Evolutionary conservation across 352 stramenopile genomes (phyloP).

Genomic region (Pythium vanterpoolii): DNA sequence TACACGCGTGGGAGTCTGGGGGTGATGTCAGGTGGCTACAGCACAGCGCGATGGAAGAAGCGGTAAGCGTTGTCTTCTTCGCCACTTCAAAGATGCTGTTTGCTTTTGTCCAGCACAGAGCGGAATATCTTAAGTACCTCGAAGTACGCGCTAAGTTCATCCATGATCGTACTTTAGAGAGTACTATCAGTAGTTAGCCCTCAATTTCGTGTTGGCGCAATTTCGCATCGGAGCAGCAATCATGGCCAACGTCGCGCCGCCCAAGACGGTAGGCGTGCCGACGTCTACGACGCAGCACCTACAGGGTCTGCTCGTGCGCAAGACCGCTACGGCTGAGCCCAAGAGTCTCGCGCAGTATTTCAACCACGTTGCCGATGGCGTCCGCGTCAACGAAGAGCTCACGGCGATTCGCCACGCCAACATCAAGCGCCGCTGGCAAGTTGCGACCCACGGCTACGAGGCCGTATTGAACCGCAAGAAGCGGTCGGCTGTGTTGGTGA

Average conservation of each 20-base stretch:
- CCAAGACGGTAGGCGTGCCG: slow-evolving; percentile 24
- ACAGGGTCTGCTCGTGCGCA: slow-evolving; percentile 60
- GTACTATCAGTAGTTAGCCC: neutral
- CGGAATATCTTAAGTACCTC: neutral
- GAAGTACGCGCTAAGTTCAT: slow-evolving; percentile 4
- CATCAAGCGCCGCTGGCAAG: slow-evolving; percentile 59
- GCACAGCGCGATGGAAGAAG: neutral
- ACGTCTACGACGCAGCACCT: slow-evolving; percentile 47
- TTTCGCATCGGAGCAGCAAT: neutral
- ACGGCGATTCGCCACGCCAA: slow-evolving; percentile 53
- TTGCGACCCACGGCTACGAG: slow-evolving; percentile 68
- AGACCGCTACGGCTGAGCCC: slow-evolving; percentile 43
- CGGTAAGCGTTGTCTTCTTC: neutral
- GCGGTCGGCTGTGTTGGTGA: slow-evolving; percentile 27
- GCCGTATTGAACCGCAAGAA: slow-evolving; percentile 75
- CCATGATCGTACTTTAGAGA: slow-evolving; percentile 10
- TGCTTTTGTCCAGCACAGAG: neutral
- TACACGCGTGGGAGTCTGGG: neutral
- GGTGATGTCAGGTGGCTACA: neutral
- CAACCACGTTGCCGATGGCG: slow-evolving; percentile 58
- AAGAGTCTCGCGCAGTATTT: slow-evolving; percentile 70
- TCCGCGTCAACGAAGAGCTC: slow-evolving; percentile 50
- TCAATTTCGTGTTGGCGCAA: neutral
- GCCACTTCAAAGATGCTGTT: slow-evolving; percentile 6
- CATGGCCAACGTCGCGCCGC: slow-evolving; percentile 17